Evolutionary conservation across 805 yeast genomes (phyloP).

Genomic region (Metschnikowia kunwiensis): DNA sequence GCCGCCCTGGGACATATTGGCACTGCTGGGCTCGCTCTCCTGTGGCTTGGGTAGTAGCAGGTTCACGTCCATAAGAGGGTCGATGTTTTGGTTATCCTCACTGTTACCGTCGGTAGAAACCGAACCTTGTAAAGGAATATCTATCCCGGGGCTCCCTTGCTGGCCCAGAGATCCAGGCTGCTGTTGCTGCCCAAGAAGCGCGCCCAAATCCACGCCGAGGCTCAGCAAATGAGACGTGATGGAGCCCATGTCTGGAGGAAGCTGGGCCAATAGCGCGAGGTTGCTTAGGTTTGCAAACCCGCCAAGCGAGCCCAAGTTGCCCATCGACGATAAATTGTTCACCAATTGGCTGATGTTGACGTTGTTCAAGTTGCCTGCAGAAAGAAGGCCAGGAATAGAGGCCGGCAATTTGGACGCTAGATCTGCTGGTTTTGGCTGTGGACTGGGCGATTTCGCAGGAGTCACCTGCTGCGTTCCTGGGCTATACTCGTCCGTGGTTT

Average conservation of each 20-base stretch:
- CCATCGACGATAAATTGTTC: slow-evolving; percentile 35
- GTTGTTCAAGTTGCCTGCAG: slow-evolving; percentile 40
- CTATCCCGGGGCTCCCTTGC: background rate
- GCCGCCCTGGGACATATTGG: background rate
- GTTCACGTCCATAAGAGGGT: slow-evolving; percentile 3
- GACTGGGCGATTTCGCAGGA: slow-evolving; percentile 25
- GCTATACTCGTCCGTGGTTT: slow-evolving; percentile 3
- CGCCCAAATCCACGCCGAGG: slow-evolving; percentile 9
- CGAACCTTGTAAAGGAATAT: too few relatives aligned
- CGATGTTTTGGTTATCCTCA: slow-evolving; percentile 1
- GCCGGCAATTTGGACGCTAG: slow-evolving; percentile 6
- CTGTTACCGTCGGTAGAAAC: too few relatives aligned
- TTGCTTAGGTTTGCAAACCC: slow-evolving; percentile 38
- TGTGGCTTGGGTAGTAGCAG: slow-evolving; percentile 1
- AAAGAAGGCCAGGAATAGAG: slow-evolving; percentile 17
- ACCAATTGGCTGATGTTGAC: slow-evolving; percentile 42
- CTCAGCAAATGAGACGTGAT: slow-evolving; percentile 25
- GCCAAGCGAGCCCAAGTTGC: slow-evolving; percentile 35
- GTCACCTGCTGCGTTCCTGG: slow-evolving; percentile 24
- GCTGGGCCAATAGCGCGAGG: slow-evolving; percentile 42
- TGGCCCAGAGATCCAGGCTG: background rate
- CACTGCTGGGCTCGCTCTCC: background rate
- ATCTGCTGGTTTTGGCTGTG: slow-evolving; percentile 6
- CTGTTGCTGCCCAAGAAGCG: background rate
- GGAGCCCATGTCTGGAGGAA: slow-evolving; percentile 39